Evolutionary conservation across 352 stramenopile genomes (phyloP), one percentile per base, ranked within the genome.

Genomic region (Plasmopara muralis): DNA sequence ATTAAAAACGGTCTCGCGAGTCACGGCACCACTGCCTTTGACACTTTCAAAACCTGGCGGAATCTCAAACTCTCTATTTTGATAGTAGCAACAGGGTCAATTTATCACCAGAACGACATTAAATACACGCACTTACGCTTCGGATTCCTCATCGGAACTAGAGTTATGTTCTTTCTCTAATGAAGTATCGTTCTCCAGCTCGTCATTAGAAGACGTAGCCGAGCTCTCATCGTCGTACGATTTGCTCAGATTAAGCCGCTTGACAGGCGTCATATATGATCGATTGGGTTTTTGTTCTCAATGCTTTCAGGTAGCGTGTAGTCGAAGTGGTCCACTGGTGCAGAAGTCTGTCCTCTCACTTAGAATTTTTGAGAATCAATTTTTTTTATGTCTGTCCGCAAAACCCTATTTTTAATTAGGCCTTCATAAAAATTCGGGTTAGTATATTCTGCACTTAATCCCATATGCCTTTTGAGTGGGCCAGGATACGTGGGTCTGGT

Each of bases 1-100:
- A 3, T 70, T 65, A 13, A 89, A 64, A 43, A 89, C 68, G 0
- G 66, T 60, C 61, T 88, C 77, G 16, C 74, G 75, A 14, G 77
- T 85, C 39, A 89, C 61, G 4, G 70, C 59, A 5, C 64, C 64
- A 54, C 74, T 86, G 48, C 74, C 76, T 13, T 78, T 70, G 37
- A 91, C 71, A 38, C 63, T 63, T 49, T 88, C 70, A 39, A 89
- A 91, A 15, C 76, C 77, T 2, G 72, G 62, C 16, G 80, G 80
- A 50, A 91, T 86, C 75, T 87, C 76, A 60, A 89, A 91, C 51
- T 91, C 80, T 35, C 80, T 90, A 57, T 25, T 35, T 9, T 44
- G 47, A 43, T 51, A 53, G 13, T 8, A 44, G 5, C 30, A 53
- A 34, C 25, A 57, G 14, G 12, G 13, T 63, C 30, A 68, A 34